Evolutionary conservation across 768 basidiomycete genomes (phyloP), one percentile per base, ranked within the genome.

Genomic region (Pleurotus ostreatus): DNA sequence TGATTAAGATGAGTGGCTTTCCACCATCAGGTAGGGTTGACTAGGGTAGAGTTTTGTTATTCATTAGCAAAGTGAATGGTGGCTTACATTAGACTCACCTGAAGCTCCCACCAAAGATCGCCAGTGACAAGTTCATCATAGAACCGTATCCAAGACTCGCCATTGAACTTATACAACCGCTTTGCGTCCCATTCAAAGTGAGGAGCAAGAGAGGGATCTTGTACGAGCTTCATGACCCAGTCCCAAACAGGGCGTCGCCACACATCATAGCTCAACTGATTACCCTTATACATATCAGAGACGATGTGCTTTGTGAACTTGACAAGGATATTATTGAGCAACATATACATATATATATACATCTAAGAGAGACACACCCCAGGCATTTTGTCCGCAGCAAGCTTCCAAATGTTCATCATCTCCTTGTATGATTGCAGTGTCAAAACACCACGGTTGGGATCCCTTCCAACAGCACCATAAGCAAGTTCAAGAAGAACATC

Each of bases 41-140:
- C 61, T 63, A 57, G 18, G 53, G 60, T 46, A 58, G 46, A 46
- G 11, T 45, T 13, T 30, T 46, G 47, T n/a, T 22, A 60, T 18
- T 25, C 25, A 48, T 58, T 9, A 8, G 22, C 15, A 49, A 25
- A 48, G 12, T 45, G 54, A 49, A 52, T 47, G 23, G 39, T 46
- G 46, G 20, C 43, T 44, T n/a, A 16, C 39, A 13, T 34, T 47
- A 13, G 13, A 58, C 59, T 30, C 59, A 77, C 76, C 64, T 77
- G 72, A 12, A 71, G 59, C 6, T 73, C 57, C 72, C 73, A 77
- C 61, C 67, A 74, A 1, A 37, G 25, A 51, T 73, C 57, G 3
- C 65, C 75, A 5, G 73, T 74, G 67, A 69, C 72, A 2, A 74
- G 75, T 49, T 78, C 71, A 47, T 71, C 58, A 39, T 67, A 57